A percentile compares a stretch with the other conserved stretches of the same genome.
Conservation (phyloP, 179 eudicot genomes). For the Beta lomatogona region DNA sequence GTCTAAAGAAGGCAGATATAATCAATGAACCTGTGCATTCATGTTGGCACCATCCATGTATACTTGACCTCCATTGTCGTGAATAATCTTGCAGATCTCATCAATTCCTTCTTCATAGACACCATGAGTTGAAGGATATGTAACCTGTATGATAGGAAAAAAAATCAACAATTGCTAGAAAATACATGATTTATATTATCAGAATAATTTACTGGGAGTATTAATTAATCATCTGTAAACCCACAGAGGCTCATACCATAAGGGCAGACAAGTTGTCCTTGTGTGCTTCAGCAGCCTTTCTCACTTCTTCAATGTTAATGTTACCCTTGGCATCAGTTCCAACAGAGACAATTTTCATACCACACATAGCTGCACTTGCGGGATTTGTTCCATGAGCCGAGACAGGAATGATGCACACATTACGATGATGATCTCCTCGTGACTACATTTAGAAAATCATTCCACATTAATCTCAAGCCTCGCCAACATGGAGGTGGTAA, state of each 20-base stretch:
- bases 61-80: conserved; percentile 98
- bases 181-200: neutral
- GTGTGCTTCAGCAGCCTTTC: conserved; percentile 89
- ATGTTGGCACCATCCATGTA: conserved; percentile 99
- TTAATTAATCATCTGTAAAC: neutral
- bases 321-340: conserved; percentile 99
- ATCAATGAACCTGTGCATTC: conserved; percentile 86
- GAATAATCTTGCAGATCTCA: conserved; percentile 94
- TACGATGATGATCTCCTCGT: conserved; percentile 92
- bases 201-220: neutral
- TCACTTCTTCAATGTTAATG: conserved; percentile 82
- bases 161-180: neutral
- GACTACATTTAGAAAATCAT: conserved; percentile 48
- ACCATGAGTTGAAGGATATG: conserved; percentile 99
- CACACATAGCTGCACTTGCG: conserved; percentile 99
- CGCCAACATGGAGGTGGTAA: neutral
- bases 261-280: conserved; percentile 83
- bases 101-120: conserved; percentile 98
- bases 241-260: conserved; percentile 54
- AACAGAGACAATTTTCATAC: conserved; percentile 92
- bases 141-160: conserved; percentile 56
- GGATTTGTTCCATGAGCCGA: conserved; percentile 99
- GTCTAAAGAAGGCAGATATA: neutral
- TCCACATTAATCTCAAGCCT: conserved; percentile 9
- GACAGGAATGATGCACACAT: conserved; percentile 94